Base-by-base conservation (phyloP, 805 yeast genomes). In the Dipodascus albidus region DNA sequence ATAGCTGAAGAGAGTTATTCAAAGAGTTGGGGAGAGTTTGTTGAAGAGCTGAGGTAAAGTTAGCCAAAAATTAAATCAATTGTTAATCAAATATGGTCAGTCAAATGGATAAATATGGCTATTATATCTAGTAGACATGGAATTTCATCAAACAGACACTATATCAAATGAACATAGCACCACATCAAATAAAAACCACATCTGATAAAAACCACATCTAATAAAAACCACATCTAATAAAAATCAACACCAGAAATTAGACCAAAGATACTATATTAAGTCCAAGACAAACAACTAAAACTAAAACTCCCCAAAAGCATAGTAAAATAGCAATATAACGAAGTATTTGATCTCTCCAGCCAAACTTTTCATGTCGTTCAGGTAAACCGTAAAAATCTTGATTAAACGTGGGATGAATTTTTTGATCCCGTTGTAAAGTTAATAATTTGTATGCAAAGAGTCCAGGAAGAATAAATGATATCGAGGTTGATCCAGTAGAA, bases 401-500 rank as follows among this genome's bases (percentile, higher is more conserved):
- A 42, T 50, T 41, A 54, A 53, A 3, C 50, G 6, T 1, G 38
- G 47, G 15, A 54, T 47, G 15, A 58, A 55, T 3, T 23, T n/a
- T n/a, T 54, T 52, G 23, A 54, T 53, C 50, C 55, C 54, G 42
- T 60, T 59, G 19, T 53, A 55, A 21, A n/a, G 80, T 83, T 52
- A 86, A 77, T 55, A 89, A 72, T 60, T 78, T 81, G 68, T 78
- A 87, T 2, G 91, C 95, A 64, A 89, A 87, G 21, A 87, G 70
- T 0, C 96, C 96, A 0, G 97, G 97, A 49, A 89, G 73, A 24
- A 87, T 88, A 64, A 89, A 89, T 11, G 96, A 88, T 51, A 90
- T 88, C 3, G 95, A 80, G 0, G 96, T 89, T 0, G 96, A 87
- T 0, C 96, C 96, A 0, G 96, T 88, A 0, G 96, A 86, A 1